These are phyloP conservation scores for Solanum aculeatissimum DNA, from an alignment of 305 asterid species.

Conservation along the genomic window DNA sequence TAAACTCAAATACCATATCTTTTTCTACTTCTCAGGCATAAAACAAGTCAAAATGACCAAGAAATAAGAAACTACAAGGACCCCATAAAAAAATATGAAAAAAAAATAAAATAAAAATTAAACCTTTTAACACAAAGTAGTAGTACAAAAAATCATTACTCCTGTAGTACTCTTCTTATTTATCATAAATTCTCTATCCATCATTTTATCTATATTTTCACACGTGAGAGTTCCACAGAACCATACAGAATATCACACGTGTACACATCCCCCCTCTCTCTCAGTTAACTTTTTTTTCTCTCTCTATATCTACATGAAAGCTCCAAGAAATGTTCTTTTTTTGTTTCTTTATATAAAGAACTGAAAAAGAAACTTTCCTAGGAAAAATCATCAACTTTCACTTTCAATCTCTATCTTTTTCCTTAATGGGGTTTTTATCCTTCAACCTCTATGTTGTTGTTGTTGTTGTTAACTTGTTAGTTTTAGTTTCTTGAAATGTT, in stretches of 20 bases:
- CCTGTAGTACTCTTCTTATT: constrained; percentile 22
- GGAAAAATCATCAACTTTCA: constrained; percentile 19
- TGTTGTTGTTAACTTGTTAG: constrained; percentile 36
- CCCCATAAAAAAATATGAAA: not conserved
- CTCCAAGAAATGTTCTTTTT: constrained; percentile 19
- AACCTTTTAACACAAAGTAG: constrained; percentile 5
- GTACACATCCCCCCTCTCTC: constrained; percentile 3
- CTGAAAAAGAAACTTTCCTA: constrained; percentile 5
- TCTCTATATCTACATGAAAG: constrained; percentile 22
- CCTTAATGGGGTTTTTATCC: constrained; percentile 3
- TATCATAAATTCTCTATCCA: constrained; percentile 27
- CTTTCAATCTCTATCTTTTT: not conserved
- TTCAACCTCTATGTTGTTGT: constrained; percentile 5
- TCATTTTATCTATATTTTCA: constrained; percentile 35
- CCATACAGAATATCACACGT: constrained; percentile 6
- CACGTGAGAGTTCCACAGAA: constrained; percentile 55
- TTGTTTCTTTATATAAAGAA: constrained; percentile 6
- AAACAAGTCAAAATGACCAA: not conserved
- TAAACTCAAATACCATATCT: constrained; percentile 12
- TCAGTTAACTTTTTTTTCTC: constrained; percentile 7
- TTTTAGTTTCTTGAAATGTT: constrained; percentile 27
- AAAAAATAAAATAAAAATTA: not conserved
- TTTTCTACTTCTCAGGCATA: constrained; percentile 1
- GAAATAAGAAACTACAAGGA: constrained; percentile 7
- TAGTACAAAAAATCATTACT: constrained; percentile 37